Evolutionary conservation across 352 stramenopile species (phyloP).

Genomic region (Phytophthora fragariae): DNA sequence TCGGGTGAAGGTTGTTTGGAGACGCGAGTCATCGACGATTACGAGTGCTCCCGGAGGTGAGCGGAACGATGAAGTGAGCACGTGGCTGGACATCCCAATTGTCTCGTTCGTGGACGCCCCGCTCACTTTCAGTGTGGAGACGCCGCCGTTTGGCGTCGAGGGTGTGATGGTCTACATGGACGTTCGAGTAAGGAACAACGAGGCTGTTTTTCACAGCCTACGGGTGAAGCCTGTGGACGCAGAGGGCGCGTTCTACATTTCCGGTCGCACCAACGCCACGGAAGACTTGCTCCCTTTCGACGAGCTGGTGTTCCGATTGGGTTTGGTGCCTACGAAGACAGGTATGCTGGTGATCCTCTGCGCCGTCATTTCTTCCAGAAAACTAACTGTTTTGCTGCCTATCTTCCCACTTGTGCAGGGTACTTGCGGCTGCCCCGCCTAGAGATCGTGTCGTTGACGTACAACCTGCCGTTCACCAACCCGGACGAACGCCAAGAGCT

Average conservation of each 20-base stretch:
- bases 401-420: slow-evolving; percentile 35
- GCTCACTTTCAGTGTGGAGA: slow-evolving; percentile 69
- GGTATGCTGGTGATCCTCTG: slow-evolving; percentile 41
- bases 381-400: slow-evolving; percentile 19
- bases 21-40: slow-evolving; percentile 63
- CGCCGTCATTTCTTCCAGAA: slow-evolving; percentile 1
- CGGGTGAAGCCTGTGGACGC: slow-evolving; percentile 76
- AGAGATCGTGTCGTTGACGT: slow-evolving; percentile 80
- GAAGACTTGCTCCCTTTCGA: slow-evolving; percentile 80
- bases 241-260: slow-evolving; percentile 79
- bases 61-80: slow-evolving; percentile 67
- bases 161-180: slow-evolving; percentile 63
- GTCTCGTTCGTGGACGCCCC: slow-evolving; percentile 77
- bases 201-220: slow-evolving; percentile 72
- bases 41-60: slow-evolving; percentile 32
- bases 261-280: slow-evolving; percentile 74
- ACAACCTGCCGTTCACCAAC: slow-evolving; percentile 69
- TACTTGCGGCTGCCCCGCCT: slow-evolving; percentile 75
- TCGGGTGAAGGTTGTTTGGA: slow-evolving; percentile 68
- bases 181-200: slow-evolving; percentile 78
- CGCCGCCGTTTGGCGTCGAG: slow-evolving; percentile 78
- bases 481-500: slow-evolving; percentile 77
- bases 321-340: slow-evolving; percentile 80
- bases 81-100: slow-evolving; percentile 66
- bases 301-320: slow-evolving; percentile 68